phyloP scores from a whole-genome alignment of 1,284 basidiomycete genomes.

The Limonomyces culmigenus region DNA sequence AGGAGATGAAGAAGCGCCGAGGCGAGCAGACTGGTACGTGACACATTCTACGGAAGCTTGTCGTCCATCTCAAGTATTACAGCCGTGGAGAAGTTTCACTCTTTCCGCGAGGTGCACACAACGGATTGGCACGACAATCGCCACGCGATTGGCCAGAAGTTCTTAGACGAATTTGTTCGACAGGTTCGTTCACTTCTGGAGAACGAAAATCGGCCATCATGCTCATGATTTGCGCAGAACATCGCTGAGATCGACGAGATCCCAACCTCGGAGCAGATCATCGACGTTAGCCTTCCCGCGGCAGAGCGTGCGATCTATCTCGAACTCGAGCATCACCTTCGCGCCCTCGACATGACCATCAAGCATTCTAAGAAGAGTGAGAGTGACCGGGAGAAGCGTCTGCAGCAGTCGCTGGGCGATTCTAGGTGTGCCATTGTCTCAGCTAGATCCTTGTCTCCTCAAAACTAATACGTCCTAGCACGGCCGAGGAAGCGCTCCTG shows the following conservation, averaged over 20 bases:
- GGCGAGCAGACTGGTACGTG: constrained; percentile 67
- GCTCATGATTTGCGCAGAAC: constrained; percentile 35
- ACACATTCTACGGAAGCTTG: no score
- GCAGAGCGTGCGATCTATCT: constrained; percentile 92
- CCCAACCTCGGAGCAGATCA: constrained; percentile 54
- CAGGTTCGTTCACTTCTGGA: constrained; percentile 33
- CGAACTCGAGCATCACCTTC: constrained; percentile 88
- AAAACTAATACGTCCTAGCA: constrained; percentile 21
- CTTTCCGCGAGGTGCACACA: constrained; percentile 88
- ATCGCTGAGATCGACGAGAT: constrained; percentile 96
- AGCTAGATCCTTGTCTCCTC: background rate
- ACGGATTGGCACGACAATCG: constrained; percentile 85
- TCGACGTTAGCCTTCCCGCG: constrained; percentile 66
- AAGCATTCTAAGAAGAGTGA: constrained; percentile 76
- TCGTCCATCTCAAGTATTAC: constrained; percentile 5
- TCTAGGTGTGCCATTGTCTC: constrained; percentile 31
- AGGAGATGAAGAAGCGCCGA: constrained; percentile 61
- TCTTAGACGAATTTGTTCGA: constrained; percentile 73
- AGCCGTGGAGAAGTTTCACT: constrained; percentile 90
- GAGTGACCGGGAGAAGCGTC: constrained; percentile 79
- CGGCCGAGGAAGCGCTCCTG: constrained; percentile 80
- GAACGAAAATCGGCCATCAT: constrained; percentile 1
- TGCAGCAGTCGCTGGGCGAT: constrained; percentile 77
- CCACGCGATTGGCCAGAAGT: constrained; percentile 69
- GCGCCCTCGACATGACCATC: constrained; percentile 77